phyloP scores from a whole-genome alignment of 768 basidiomycete species.

The Boletus eberwhitei region DNA sequence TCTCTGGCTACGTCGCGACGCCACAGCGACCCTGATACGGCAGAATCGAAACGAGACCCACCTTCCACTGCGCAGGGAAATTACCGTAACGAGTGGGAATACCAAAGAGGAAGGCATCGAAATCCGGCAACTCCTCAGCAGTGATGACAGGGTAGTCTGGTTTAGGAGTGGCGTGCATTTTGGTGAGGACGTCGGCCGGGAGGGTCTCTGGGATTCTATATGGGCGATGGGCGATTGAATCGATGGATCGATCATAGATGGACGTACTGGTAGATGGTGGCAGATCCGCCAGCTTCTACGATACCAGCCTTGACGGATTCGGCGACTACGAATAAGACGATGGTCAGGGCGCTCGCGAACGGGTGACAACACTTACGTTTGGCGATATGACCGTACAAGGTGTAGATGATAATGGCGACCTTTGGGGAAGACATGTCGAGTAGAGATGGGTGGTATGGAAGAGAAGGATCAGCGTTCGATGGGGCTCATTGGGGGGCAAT shows the following conservation, averaged over 20 bases:
- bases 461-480: neutral
- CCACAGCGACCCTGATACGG: no score
- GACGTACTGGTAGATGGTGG: constrained; percentile 54
- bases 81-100: constrained; percentile 45
- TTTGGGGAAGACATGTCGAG: constrained; percentile 43
- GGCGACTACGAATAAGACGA: constrained; percentile 48
- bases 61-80: constrained; percentile 59
- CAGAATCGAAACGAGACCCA: constrained; percentile 17
- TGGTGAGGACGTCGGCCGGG: constrained; percentile 56
- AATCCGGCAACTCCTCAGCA: constrained; percentile 15
- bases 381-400: constrained; percentile 70
- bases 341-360: neutral
- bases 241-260: neutral
- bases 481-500: neutral
- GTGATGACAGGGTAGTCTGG: constrained; percentile 45
- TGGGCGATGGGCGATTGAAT: neutral
- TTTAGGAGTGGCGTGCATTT: constrained; percentile 70
- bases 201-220: constrained; percentile 78
- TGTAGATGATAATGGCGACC: constrained; percentile 72
- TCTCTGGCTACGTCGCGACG: neutral
- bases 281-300: constrained; percentile 46
- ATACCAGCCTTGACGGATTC: constrained; percentile 49
- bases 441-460: neutral
- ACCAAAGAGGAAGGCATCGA: constrained; percentile 43
- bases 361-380: constrained; percentile 44